Evolutionary conservation across 179 eudicot genomes (phyloP), one percentile per base, ranked within the genome.

Genomic region (Silene vulgaris): DNA sequence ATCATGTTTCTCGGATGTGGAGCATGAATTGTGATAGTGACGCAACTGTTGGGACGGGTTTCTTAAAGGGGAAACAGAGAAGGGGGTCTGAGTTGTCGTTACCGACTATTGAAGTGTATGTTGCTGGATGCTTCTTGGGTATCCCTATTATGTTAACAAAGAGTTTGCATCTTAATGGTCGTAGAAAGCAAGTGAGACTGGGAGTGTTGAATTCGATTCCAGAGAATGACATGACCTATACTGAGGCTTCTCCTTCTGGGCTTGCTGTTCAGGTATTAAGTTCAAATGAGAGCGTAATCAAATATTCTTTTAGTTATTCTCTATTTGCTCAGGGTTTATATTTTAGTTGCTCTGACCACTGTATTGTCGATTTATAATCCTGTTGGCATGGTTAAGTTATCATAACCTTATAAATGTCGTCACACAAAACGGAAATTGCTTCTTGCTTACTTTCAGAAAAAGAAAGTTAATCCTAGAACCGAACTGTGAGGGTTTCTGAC

Each of bases 111-210:
- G 99, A 95, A 80, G 96, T 95, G 17, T 95, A 88, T 79, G 89
- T 90, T 82, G 93, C 99, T 5, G 99, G 99, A 65, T 85, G 86
- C 71, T 89, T 85, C 76, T 79, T 85, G 11, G 93, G 96, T 6
- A 81, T 85, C n/a, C 99, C 99, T 0, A 82, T 90, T 26, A 90
- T 95, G 74, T 82, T 95, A 69, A 92, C 93, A 1, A 88, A 88
- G 86, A 89, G 86, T 72, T 73, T 92, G 85, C 88, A 89, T 78
- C 83, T 87, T 82, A 82, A 76, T 76, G 65, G 63, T 11, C 78
- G 86, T 71, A 92, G 88, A 78, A 94, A 90, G 82, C 86, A 80
- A 61, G 75, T 32, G 43, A 89, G 89, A 75, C 80, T 85, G 69
- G 89, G 88, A 45, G 67, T 67, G 84, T 76, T 94, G 21, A 84